Evolutionary conservation across 192 early-diverging fungal genomes (phyloP).

Genomic region (Podila epigama): DNA sequence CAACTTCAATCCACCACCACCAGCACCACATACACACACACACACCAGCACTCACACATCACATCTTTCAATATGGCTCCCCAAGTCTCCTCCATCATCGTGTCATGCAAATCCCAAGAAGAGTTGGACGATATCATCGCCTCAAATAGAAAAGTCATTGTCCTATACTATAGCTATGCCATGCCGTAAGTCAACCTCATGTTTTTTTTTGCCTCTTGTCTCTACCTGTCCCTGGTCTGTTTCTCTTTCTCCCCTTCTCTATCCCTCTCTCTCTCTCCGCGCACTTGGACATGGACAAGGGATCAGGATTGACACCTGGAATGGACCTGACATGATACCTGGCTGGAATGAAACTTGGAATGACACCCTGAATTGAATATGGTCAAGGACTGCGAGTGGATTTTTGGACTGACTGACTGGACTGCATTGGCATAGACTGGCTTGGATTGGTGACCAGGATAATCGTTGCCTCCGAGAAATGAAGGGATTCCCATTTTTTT

Average conservation of each 20-base stretch:
- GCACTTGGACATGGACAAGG: no score
- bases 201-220: neutral
- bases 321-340: no score
- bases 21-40: neutral
- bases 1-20: neutral
- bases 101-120: conserved; percentile 26
- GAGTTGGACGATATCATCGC: conserved; percentile 19
- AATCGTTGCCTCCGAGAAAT: no score
- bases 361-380: no score
- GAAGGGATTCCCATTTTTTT: no score
- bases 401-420: no score
- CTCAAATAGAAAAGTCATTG: conserved; percentile 6
- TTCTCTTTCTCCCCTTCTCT: neutral
- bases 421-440: no score
- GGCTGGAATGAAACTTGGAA: no score
- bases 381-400: no score
- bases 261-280: neutral
- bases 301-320: no score
- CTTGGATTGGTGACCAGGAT: no score
- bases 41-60: no score
- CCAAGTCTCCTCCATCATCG: conserved; percentile 16
- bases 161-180: conserved; percentile 38
- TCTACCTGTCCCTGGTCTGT: neutral
- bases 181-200: neutral
- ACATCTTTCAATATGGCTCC: conserved; percentile 24